phyloP scores from a whole-genome alignment of 192 early-diverging fungal species.

The Podochytrium sp. region DNA sequence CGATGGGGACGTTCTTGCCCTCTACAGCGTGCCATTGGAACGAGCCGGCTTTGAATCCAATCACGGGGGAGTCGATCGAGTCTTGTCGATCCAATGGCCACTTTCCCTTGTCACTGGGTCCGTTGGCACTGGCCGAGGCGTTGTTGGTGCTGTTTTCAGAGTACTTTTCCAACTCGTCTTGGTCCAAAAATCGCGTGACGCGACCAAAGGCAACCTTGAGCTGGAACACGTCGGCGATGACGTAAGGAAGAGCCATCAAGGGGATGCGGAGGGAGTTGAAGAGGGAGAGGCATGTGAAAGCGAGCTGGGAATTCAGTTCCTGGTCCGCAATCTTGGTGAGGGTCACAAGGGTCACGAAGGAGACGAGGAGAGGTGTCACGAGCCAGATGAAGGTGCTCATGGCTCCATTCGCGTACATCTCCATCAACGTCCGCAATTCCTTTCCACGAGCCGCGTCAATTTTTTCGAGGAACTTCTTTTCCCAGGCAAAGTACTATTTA shows the following conservation, averaged over 20 bases:
- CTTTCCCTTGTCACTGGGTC: background rate
- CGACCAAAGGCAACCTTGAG: slow-evolving; percentile 60
- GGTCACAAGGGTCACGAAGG: slow-evolving; percentile 61
- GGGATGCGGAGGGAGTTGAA: slow-evolving; percentile 67
- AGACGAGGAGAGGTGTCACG: slow-evolving; percentile 53
- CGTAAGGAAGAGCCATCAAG: slow-evolving; percentile 58
- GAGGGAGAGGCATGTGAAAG: slow-evolving; percentile 68
- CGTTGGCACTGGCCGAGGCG: background rate
- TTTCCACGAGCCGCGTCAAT: slow-evolving; percentile 33
- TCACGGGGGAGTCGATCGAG: background rate
- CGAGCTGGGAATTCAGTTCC: slow-evolving; percentile 66
- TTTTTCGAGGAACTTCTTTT: slow-evolving; percentile 39
- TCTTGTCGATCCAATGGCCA: background rate
- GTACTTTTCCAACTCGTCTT: slow-evolving; percentile 66
- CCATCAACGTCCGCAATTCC: slow-evolving; percentile 33
- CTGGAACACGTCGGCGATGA: slow-evolving; percentile 56
- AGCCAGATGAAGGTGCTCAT: slow-evolving; percentile 35
- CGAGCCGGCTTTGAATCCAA: slow-evolving; percentile 35
- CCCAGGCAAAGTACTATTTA: slow-evolving; percentile 49
- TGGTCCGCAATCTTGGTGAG: slow-evolving; percentile 59
- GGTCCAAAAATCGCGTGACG: slow-evolving; percentile 74
- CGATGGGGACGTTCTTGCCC: background rate
- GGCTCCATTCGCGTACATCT: slow-evolving; percentile 22
- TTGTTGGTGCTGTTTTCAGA: background rate
- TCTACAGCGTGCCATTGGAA: slow-evolving; percentile 28